Percentiles rank a stretch among this genome's conserved stretches.
Conservation (phyloP, 805 yeast species). For the Gaillardinia entomophila region DNA sequence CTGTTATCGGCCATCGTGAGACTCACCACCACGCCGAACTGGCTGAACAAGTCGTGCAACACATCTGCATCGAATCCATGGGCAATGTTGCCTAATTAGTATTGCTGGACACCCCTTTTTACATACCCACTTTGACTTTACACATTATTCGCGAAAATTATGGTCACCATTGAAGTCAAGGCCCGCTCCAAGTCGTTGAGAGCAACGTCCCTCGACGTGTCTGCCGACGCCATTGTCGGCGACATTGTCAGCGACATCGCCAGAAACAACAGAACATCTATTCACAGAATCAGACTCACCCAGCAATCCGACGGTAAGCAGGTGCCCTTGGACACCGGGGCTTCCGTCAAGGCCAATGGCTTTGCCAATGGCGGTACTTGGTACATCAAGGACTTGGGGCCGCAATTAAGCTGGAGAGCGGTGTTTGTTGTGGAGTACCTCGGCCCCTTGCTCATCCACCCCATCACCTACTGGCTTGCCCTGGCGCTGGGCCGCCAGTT, state of each 20-base stretch:
- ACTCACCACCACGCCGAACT: constrained; percentile 5
- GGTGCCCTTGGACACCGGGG: constrained; percentile 39
- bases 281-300: constrained; percentile 40
- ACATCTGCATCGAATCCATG: constrained; percentile 1
- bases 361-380: constrained; percentile 36
- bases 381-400: constrained; percentile 83
- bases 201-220: constrained; percentile 38
- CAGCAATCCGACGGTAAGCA: constrained; percentile 21
- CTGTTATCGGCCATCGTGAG: not conserved
- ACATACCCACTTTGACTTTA: constrained; percentile 14
- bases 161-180: constrained; percentile 46
- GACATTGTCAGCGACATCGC: constrained; percentile 42
- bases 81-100: constrained; percentile 8
- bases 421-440: constrained; percentile 86
- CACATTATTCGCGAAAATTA: constrained; percentile 13
- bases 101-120: too few species aligned
- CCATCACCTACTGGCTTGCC: constrained; percentile 47
- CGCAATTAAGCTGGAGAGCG: constrained; percentile 86
- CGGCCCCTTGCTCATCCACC: constrained; percentile 84
- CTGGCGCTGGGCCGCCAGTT: constrained; percentile 24
- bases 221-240: constrained; percentile 27
- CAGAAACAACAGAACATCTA: constrained; percentile 29
- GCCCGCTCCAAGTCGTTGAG: constrained; percentile 59
- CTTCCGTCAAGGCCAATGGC: constrained; percentile 43
- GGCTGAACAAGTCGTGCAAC: constrained; percentile 5